Evolutionary conservation across 345 rosid genomes (phyloP).

Genomic region (Gossypium ekmanianum): DNA sequence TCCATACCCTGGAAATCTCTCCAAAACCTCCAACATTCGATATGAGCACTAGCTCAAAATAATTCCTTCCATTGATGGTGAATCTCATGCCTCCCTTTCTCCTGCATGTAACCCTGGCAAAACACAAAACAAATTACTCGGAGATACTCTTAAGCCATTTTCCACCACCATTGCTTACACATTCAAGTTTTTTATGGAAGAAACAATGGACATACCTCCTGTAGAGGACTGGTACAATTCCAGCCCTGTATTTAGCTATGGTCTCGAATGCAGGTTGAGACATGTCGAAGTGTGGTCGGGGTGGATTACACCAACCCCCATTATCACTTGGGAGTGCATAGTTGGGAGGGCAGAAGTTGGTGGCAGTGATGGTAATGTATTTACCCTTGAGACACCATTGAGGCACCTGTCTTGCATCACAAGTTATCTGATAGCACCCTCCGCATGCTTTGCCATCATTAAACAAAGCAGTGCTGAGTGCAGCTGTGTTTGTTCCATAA

Average conservation of each 20-base stretch:
- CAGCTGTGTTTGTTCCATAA: slow-evolving; percentile 61
- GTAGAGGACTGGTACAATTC: slow-evolving; percentile 61
- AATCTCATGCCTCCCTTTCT: slow-evolving; percentile 73
- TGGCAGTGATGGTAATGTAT: slow-evolving; percentile 61
- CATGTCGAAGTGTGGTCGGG: slow-evolving; percentile 67
- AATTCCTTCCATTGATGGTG: slow-evolving; percentile 58
- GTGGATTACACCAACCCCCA: slow-evolving; percentile 87
- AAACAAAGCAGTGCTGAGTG: slow-evolving; percentile 66
- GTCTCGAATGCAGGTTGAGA: slow-evolving; percentile 73
- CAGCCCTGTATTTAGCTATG: slow-evolving; percentile 64
- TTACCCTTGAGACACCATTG: slow-evolving; percentile 63
- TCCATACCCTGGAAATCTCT: slow-evolving; percentile 47
- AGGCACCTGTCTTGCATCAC: slow-evolving; percentile 45
- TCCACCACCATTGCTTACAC: background rate
- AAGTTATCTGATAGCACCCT: slow-evolving; percentile 64
- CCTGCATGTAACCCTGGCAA: slow-evolving; percentile 50
- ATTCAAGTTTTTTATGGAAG: background rate
- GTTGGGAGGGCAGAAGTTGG: slow-evolving; percentile 83
- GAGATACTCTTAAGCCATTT: background rate
- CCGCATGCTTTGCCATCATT: slow-evolving; percentile 59
- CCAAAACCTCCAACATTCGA: slow-evolving; percentile 68
- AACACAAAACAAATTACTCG: background rate
- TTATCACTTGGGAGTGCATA: slow-evolving; percentile 53
- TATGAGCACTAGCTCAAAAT: slow-evolving; percentile 67
- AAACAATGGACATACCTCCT: slow-evolving; percentile 38